Evolutionary conservation across 176 grass and related monocot genomes (phyloP).

Genomic region (Olyra latifolia): DNA sequence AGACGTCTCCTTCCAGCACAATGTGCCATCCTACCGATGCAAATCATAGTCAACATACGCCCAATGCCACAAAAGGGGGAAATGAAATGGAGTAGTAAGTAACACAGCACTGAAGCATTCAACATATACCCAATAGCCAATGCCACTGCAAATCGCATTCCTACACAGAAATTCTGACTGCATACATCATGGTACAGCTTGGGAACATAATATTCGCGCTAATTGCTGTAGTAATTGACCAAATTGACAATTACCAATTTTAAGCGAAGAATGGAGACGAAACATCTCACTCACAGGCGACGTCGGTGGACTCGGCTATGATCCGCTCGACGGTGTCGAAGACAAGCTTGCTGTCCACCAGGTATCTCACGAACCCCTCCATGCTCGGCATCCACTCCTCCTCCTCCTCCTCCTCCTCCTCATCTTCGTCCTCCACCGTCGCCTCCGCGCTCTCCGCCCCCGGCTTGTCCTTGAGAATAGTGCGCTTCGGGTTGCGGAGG

Average conservation of each 20-base stretch:
- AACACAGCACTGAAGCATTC: background rate
- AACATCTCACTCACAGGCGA: slow-evolving; percentile 62
- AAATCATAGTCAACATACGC: background rate
- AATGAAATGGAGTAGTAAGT: background rate
- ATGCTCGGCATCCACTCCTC: slow-evolving; percentile 66
- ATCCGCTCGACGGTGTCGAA: slow-evolving; percentile 87
- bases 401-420: background rate
- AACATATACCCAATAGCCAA: background rate
- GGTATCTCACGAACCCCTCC: slow-evolving; percentile 77
- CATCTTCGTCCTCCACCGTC: background rate
- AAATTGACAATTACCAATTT: background rate
- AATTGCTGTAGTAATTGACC: background rate
- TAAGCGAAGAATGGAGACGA: background rate
- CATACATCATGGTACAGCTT: background rate
- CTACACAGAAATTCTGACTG: background rate
- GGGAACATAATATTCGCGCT: background rate
- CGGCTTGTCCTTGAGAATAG: slow-evolving; percentile 20
- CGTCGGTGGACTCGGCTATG: slow-evolving; percentile 76
- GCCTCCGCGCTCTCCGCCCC: background rate
- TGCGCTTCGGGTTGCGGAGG: slow-evolving; percentile 52
- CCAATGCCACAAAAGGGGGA: background rate
- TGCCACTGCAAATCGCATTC: background rate
- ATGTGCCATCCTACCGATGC: background rate
- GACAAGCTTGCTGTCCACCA: slow-evolving; percentile 90
- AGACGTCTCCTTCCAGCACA: background rate